Percentiles rank a stretch among this genome's conserved stretches.
These are phyloP conservation scores for Aspergillus eucalypticola DNA, from an alignment of 2,329 filamentous ascomycete species.

Conservation along the genomic window DNA sequence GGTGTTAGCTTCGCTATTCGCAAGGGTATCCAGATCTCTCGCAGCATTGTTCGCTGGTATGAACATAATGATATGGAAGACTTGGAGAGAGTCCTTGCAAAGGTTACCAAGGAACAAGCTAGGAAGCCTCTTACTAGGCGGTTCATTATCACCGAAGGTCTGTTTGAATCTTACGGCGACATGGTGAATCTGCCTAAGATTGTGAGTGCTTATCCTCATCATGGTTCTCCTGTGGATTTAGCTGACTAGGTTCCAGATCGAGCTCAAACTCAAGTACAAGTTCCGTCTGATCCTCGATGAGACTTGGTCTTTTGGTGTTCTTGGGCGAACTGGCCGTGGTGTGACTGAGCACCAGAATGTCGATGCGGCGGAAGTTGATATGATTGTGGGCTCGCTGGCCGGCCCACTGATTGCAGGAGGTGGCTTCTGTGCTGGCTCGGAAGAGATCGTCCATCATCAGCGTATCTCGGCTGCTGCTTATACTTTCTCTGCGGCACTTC, in stretches of 20 bases:
- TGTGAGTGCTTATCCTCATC: constrained; percentile 50
- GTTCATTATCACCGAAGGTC: constrained; percentile 92
- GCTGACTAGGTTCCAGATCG: constrained; percentile 57
- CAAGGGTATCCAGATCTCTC: constrained; percentile 88
- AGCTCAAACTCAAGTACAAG: constrained; percentile 94
- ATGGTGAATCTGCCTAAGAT: constrained; percentile 81
- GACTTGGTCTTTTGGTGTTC: constrained; percentile 93
- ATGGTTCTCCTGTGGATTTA: constrained; percentile 6
- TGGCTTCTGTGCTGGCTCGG: constrained; percentile 89
- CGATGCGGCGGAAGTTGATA: constrained; percentile 88
- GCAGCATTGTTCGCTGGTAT: constrained; percentile 90
- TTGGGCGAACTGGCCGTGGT: constrained; percentile 87
- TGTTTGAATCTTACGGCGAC: constrained; percentile 91
- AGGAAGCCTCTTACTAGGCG: constrained; percentile 85
- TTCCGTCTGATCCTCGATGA: constrained; percentile 97
- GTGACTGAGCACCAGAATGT: constrained; percentile 97
- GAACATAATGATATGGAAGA: constrained; percentile 96
- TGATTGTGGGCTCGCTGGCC: constrained; percentile 92
- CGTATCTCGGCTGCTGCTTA: constrained; percentile 90
- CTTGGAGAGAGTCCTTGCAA: constrained; percentile 79
- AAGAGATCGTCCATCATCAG: constrained; percentile 93
- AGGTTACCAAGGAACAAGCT: constrained; percentile 83
- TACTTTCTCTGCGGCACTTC: constrained; percentile 92
- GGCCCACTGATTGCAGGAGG: constrained; percentile 89
- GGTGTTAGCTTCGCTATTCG: constrained; percentile 92